Evolutionary conservation across 371 early-diverging fungal species (phyloP).

Genomic region (Rhizopus sp.): DNA sequence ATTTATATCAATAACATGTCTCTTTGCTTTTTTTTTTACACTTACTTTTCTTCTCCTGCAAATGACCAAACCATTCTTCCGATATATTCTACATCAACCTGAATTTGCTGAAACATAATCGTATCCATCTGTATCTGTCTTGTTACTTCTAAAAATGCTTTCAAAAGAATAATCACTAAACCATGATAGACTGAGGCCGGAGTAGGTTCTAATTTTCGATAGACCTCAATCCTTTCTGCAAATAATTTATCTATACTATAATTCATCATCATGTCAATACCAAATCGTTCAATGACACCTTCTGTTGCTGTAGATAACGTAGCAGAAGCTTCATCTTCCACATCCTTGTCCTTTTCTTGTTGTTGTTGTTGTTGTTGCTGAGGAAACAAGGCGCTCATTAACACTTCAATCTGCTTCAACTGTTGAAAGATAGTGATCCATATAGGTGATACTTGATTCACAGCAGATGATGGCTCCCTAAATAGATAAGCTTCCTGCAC

Average conservation of each 20-base stretch:
- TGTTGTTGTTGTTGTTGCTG: slow-evolving; percentile 14
- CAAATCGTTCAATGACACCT: background rate
- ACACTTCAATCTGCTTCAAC: slow-evolving; percentile 26
- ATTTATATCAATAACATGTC: background rate
- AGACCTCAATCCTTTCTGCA: slow-evolving; percentile 67
- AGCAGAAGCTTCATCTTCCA: background rate
- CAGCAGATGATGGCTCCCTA: background rate
- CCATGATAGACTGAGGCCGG: slow-evolving; percentile 52
- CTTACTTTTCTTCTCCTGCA: slow-evolving; percentile 45
- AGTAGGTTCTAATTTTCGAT: slow-evolving; percentile 59
- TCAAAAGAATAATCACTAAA: slow-evolving; percentile 59
- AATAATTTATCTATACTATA: slow-evolving; percentile 72
- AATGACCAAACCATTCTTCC: slow-evolving; percentile 48
- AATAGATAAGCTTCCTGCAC: slow-evolving; percentile 30
- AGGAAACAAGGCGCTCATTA: slow-evolving; percentile 29
- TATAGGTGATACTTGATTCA: slow-evolving; percentile 24
- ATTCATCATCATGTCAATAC: slow-evolving; percentile 32
- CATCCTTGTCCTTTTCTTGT: background rate
- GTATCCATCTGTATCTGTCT: slow-evolving; percentile 49
- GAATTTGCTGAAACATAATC: slow-evolving; percentile 58
- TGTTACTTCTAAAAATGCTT: slow-evolving; percentile 61
- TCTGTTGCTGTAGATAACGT: slow-evolving; percentile 24
- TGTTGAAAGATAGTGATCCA: slow-evolving; percentile 23
- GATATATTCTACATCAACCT: slow-evolving; percentile 62
- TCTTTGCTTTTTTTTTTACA: background rate